phyloP scores from a whole-genome alignment of 305 asterid species.

The Solanum aculeatissimum region DNA sequence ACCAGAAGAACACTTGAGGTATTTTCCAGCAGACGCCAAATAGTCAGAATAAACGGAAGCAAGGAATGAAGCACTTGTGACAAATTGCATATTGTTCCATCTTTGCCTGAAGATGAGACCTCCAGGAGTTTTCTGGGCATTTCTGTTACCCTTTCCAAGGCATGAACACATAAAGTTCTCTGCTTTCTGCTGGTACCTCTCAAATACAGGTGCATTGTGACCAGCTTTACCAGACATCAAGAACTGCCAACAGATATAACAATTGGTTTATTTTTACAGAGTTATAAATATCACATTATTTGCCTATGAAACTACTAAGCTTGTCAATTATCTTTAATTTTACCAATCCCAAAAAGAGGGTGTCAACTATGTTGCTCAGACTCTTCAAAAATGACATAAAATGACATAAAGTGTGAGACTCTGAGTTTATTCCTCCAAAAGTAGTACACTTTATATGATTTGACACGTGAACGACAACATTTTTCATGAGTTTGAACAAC shows the following conservation, averaged over 20 bases:
- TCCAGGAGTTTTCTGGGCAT: conserved; percentile 79
- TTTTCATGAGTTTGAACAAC: background rate
- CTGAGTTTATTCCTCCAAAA: background rate
- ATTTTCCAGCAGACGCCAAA: conserved; percentile 60
- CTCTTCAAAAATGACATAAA: background rate
- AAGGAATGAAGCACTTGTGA: conserved; percentile 86
- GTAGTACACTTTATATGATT: background rate
- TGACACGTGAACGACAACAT: background rate
- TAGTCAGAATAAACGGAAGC: conserved; percentile 83
- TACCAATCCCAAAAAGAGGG: background rate
- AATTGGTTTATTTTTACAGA: background rate
- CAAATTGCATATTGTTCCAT: conserved; percentile 99
- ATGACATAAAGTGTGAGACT: too few species aligned
- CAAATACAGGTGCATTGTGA: conserved; percentile 38
- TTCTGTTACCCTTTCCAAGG: conserved; percentile 70
- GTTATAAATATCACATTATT: background rate
- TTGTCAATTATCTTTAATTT: background rate
- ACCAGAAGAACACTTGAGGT: conserved; percentile 54
- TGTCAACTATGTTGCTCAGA: background rate
- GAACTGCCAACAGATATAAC: conserved; percentile 33
- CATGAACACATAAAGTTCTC: conserved; percentile 93
- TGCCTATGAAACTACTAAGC: background rate
- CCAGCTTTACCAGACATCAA: conserved; percentile 86
- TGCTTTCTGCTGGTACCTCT: conserved; percentile 69
- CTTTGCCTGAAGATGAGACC: conserved; percentile 87